These are phyloP conservation scores for Dendrobium catenatum DNA, from an alignment of 106 monocot species.

Conservation along the genomic window DNA sequence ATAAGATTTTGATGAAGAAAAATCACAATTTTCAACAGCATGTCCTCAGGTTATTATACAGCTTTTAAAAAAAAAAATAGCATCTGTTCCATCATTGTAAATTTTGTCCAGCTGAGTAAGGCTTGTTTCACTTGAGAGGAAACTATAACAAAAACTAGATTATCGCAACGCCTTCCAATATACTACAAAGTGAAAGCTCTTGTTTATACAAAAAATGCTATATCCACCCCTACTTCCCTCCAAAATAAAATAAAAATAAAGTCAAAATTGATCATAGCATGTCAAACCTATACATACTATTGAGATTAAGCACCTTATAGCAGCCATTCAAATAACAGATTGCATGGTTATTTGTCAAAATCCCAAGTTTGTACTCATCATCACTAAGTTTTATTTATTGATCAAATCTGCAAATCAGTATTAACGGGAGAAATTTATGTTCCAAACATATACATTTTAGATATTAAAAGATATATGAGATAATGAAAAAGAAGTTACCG, in stretches of 20 bases:
- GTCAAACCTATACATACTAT: constrained; percentile 6
- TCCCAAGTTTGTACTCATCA: not conserved
- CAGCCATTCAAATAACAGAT: not conserved
- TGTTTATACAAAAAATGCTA: not conserved
- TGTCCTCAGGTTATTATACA: too few species aligned
- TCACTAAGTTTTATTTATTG: not conserved
- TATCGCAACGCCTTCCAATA: not conserved
- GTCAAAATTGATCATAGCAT: not conserved
- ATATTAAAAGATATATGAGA: not conserved
- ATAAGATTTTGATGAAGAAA: too few species aligned
- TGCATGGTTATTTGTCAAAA: not conserved
- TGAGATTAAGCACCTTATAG: not conserved
- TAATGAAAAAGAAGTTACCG: not conserved
- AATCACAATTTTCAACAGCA: too few species aligned
- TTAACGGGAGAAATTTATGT: not conserved
- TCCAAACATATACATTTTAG: not conserved
- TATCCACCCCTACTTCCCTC: not conserved
- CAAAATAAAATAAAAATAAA: not conserved
- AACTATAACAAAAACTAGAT: not conserved
- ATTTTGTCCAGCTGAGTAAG: not conserved
- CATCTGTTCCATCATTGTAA: not conserved
- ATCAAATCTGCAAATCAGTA: not conserved
- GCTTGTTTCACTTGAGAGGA: not conserved
- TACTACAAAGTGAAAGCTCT: not conserved
- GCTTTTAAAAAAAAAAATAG: not conserved